phyloP scores from a whole-genome alignment of 768 basidiomycete species.

The Coprinellus aureogranulatus region DNA sequence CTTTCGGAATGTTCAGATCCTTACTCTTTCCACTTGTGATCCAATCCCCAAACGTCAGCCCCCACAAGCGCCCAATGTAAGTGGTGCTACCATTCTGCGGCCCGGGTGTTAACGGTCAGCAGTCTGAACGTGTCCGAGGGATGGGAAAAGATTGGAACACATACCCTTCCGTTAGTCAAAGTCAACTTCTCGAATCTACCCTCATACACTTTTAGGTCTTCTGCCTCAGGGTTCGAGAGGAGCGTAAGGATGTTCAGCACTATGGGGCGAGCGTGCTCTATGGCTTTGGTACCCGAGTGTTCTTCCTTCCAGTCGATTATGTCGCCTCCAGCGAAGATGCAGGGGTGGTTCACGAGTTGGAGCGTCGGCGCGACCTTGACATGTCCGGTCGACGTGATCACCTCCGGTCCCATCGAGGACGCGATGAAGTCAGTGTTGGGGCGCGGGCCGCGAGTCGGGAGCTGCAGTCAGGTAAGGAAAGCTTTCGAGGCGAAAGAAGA shows the following conservation, averaged over 20 bases:
- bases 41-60: slow-evolving; percentile 16
- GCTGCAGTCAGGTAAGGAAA: too few relatives aligned
- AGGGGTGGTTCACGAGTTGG: slow-evolving; percentile 16
- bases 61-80: slow-evolving; percentile 14
- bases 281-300: slow-evolving; percentile 17
- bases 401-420: slow-evolving; percentile 31
- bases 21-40: slow-evolving; percentile 9
- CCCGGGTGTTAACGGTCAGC: background rate
- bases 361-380: slow-evolving; percentile 48
- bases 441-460: slow-evolving; percentile 33
- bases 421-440: slow-evolving; percentile 47
- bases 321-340: slow-evolving; percentile 23
- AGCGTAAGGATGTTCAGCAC: slow-evolving; percentile 16
- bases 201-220: slow-evolving; percentile 13
- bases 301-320: slow-evolving; percentile 21
- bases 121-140: too few relatives aligned
- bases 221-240: slow-evolving; percentile 14
- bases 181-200: slow-evolving; percentile 12
- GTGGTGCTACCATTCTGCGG: slow-evolving; percentile 13
- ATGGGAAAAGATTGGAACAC: background rate
- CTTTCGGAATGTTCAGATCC: background rate
- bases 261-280: slow-evolving; percentile 15
- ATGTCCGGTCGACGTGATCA: slow-evolving; percentile 30
- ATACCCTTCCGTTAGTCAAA: slow-evolving; percentile 12
- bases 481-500: too few relatives aligned